phyloP scores from a whole-genome alignment of 2,329 filamentous ascomycete species.

The Ascochyta rabiei region DNA sequence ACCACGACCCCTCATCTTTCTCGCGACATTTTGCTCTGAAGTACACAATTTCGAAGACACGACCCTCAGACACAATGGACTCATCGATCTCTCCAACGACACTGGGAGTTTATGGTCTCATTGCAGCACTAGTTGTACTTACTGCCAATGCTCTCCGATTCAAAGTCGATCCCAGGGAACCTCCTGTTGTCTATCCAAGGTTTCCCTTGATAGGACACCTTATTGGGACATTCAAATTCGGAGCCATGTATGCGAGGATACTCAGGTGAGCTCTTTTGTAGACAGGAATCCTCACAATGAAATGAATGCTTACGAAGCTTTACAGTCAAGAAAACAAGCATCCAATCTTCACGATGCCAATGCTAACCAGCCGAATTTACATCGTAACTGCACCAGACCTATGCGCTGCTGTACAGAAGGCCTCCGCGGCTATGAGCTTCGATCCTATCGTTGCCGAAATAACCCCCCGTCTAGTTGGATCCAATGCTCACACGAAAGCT shows the following conservation, averaged over 20 bases:
- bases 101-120: slow-evolving; percentile 12
- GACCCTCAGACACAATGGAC: not conserved
- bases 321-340: slow-evolving; percentile 24
- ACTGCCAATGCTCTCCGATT: slow-evolving; percentile 16
- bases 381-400: slow-evolving; percentile 52
- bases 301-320: not conserved
- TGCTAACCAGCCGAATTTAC: slow-evolving; percentile 55
- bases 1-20: no score
- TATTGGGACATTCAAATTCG: slow-evolving; percentile 50
- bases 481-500: slow-evolving; percentile 36
- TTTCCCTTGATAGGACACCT: slow-evolving; percentile 57
- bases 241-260: slow-evolving; percentile 43
- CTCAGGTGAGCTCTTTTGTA: slow-evolving; percentile 43
- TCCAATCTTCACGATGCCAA: slow-evolving; percentile 54
- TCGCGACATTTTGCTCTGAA: not conserved
- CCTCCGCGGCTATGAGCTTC: slow-evolving; percentile 51
- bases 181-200: slow-evolving; percentile 49
- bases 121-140: slow-evolving; percentile 10
- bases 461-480: slow-evolving; percentile 48
- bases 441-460: slow-evolving; percentile 51
- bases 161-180: slow-evolving; percentile 47
- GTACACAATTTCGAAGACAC: not conserved
- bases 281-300: not conserved
- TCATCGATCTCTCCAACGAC: not conserved
- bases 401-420: slow-evolving; percentile 49